Evolutionary conservation across 768 basidiomycete genomes (phyloP).

Genomic region (Chalciporus piperatus): DNA sequence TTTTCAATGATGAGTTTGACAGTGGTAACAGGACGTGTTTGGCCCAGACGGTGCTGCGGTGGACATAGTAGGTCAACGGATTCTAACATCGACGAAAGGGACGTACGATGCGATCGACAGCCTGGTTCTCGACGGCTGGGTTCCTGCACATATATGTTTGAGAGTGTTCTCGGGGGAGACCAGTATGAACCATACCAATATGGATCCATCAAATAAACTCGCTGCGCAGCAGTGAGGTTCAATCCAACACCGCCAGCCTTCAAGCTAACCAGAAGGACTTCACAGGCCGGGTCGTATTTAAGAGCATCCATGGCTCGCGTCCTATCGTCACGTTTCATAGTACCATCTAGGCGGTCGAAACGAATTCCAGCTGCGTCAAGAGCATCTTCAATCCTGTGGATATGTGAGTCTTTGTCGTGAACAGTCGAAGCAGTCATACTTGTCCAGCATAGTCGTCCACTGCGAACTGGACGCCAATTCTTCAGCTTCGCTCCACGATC

Average conservation of each 20-base stretch:
- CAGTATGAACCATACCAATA: conserved; percentile 63
- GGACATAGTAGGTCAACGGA: neutral
- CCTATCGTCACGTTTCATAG: conserved; percentile 96
- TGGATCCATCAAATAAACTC: conserved; percentile 94
- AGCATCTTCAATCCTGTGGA: conserved; percentile 81
- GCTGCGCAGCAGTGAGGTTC: conserved; percentile 91
- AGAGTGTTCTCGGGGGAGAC: neutral
- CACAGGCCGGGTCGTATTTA: conserved; percentile 85
- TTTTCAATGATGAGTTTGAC: conserved; percentile 93
- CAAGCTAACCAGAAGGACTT: conserved; percentile 92
- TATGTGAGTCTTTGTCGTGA: conserved; percentile 1
- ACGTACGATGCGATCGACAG: conserved; percentile 93
- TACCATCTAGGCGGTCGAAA: conserved; percentile 92
- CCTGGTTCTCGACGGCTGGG: conserved; percentile 96
- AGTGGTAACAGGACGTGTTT: conserved; percentile 87
- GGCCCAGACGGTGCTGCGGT: conserved; percentile 88
- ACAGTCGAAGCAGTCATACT: conserved; percentile 40
- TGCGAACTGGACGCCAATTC: conserved; percentile 60
- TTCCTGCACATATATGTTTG: conserved; percentile 56
- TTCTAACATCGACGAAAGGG: neutral
- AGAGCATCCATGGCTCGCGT: conserved; percentile 89
- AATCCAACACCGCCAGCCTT: conserved; percentile 97
- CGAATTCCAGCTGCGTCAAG: conserved; percentile 77
- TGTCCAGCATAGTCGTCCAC: conserved; percentile 94
- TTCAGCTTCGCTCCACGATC: conserved; percentile 13